These are phyloP conservation scores for Arthrobotrys sinensis DNA, from an alignment of 2,329 filamentous ascomycete species.

Conservation along the genomic window DNA sequence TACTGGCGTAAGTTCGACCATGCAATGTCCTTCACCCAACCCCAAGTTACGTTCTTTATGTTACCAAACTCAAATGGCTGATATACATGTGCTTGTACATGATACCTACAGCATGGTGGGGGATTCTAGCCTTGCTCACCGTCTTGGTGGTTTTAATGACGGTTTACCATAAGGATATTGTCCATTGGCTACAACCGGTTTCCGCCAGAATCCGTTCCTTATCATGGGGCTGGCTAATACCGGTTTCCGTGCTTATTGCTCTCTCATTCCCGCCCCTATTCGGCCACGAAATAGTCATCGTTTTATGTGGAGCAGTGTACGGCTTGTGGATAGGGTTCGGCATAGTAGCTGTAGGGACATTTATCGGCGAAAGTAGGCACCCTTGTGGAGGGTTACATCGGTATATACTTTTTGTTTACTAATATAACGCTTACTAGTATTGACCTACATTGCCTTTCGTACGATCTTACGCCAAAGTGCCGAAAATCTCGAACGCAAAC, in stretches of 20 bases:
- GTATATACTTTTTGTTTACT: background rate
- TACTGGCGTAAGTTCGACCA: slow-evolving; percentile 53
- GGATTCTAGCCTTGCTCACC: slow-evolving; percentile 26
- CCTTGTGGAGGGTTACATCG: slow-evolving; percentile 18
- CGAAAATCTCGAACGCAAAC: slow-evolving; percentile 68
- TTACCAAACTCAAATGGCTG: background rate
- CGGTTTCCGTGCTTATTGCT: slow-evolving; percentile 67
- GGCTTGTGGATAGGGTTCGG: slow-evolving; percentile 69
- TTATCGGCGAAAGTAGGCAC: slow-evolving; percentile 67
- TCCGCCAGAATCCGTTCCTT: slow-evolving; percentile 67
- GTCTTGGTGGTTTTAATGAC: slow-evolving; percentile 65
- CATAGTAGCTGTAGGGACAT: slow-evolving; percentile 68
- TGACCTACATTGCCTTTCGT: slow-evolving; percentile 69
- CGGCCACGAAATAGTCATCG: slow-evolving; percentile 68
- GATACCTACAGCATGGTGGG: slow-evolving; percentile 42
- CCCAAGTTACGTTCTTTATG: background rate
- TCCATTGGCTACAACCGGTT: slow-evolving; percentile 67
- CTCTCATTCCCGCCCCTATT: slow-evolving; percentile 69
- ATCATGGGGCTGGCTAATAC: slow-evolving; percentile 68
- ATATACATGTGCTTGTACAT: background rate
- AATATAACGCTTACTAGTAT: slow-evolving; percentile 18
- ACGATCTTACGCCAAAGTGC: slow-evolving; percentile 67
- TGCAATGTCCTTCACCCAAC: no score
- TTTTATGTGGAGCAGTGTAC: slow-evolving; percentile 69
- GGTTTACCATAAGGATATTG: slow-evolving; percentile 67